A percentile compares a stretch with the other conserved stretches of the same genome.
Conservation (phyloP, 805 yeast genomes). For the Saccharomycopsis guyanensis region DNA sequence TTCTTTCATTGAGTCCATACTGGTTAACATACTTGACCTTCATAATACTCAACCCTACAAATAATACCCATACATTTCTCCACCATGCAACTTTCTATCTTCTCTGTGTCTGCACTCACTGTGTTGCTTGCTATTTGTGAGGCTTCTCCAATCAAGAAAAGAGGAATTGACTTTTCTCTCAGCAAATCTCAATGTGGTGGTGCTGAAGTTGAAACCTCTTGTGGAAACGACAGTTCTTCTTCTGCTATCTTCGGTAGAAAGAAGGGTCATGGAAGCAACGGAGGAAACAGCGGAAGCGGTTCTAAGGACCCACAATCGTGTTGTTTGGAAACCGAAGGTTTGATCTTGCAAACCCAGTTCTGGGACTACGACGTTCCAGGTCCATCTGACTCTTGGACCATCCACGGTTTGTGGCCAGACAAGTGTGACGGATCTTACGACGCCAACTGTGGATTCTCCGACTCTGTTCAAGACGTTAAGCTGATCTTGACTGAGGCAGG, state of each 20-base stretch:
- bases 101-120: slow-evolving; percentile 16
- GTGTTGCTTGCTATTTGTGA: slow-evolving; percentile 10
- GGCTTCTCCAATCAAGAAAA: slow-evolving; percentile 2
- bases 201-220: background rate
- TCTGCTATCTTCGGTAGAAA: background rate
- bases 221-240: background rate
- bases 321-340: slow-evolving; percentile 79
- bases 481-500: slow-evolving; percentile 6
- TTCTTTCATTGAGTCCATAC: no score
- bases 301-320: slow-evolving; percentile 34
- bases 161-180: background rate
- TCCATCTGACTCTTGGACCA: slow-evolving; percentile 61
- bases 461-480: slow-evolving; percentile 4
- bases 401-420: slow-evolving; percentile 89
- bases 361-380: slow-evolving; percentile 81
- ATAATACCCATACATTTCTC: no score
- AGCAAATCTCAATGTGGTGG: background rate
- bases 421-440: slow-evolving; percentile 75
- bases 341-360: slow-evolving; percentile 78
- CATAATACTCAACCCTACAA: no score
- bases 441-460: slow-evolving; percentile 50
- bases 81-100: slow-evolving; percentile 11
- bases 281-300: background rate
- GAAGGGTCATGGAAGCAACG: background rate
- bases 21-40: no score